Base-by-base conservation (phyloP, 192 early-diverging fungal species). In the Spizellomyces sp. region DNA sequence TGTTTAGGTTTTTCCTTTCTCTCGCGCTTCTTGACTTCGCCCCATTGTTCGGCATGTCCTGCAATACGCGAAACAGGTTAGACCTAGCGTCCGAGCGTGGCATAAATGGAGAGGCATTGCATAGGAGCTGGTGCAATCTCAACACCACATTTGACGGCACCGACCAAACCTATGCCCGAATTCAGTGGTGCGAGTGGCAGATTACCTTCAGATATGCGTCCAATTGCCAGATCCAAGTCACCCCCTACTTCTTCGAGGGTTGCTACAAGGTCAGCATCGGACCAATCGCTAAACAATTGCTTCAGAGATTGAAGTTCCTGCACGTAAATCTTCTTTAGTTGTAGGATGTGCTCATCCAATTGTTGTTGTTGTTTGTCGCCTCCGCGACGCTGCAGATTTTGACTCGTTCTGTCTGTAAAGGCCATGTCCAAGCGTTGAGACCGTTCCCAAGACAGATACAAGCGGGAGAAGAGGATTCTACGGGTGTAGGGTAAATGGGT, bases 231-330 rank as follows among this genome's bases (percentile, higher is more conserved):
- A 44, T 95, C 91, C 48, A 96, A 75, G 74, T 98, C 93, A 22
- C 95, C 95, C 54, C 87, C 71, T 56, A 90, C 90, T 70, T 98
- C 96, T 75, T 93, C 89, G 66, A 97, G 80, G 22, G 87, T 87
- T 48, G 84, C 90, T 52, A 95, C 75, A 66, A 98, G 84, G 80
- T 98, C 96, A 71, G 87, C 89, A 71, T 95, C 92, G 71, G 90
- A 82, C 94, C 95, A 98, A 58, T 89, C 88, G 15, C 66, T 72
- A 68, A 84, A 84, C 52, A 84, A 57, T 8, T 71, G 66, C 61
- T 73, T 70, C 45, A 84, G 78, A 5, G 69, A 67, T n/a, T 54
- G 17, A 8, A 84, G 74, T 54, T 84, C 73, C 8, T n/a, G 6
- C 12, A 9, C 57, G 72, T 74, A 74, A 36, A 10, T 44, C n/a